Conservation (phyloP, 2,329 filamentous ascomycete species). For the Thelonectria discophora region DNA sequence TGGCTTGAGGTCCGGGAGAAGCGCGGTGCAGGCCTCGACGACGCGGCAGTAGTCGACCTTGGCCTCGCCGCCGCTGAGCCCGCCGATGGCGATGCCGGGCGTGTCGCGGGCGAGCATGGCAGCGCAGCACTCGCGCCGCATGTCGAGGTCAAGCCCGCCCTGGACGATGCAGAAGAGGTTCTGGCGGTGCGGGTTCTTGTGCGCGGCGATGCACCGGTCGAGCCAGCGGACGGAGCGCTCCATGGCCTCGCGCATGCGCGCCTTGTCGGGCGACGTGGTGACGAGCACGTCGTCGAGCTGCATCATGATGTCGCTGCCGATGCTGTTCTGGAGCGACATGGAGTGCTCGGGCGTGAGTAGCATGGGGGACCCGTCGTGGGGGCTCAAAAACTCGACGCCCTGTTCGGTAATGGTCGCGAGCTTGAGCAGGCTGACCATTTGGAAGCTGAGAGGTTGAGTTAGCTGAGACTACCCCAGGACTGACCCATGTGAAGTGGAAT, state of each 20-base stretch:
- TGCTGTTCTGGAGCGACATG: slow-evolving; percentile 93
- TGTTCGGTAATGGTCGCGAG: slow-evolving; percentile 95
- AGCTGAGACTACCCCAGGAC: slow-evolving; percentile 22
- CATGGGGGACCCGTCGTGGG: slow-evolving; percentile 95
- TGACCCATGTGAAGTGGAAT: slow-evolving; percentile 27
- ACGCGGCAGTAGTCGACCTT: slow-evolving; percentile 93
- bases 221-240: slow-evolving; percentile 93
- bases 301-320: slow-evolving; percentile 99
- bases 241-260: slow-evolving; percentile 94
- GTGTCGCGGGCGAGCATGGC: slow-evolving; percentile 93
- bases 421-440: slow-evolving; percentile 97
- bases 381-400: slow-evolving; percentile 94
- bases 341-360: slow-evolving; percentile 97
- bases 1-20: slow-evolving; percentile 92
- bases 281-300: slow-evolving; percentile 98
- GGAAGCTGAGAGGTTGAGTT: slow-evolving; percentile 72
- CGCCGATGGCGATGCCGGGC: slow-evolving; percentile 95
- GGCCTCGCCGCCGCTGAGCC: slow-evolving; percentile 92
- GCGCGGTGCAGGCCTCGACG: slow-evolving; percentile 82
- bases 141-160: slow-evolving; percentile 87
- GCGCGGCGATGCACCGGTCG: slow-evolving; percentile 91
- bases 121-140: slow-evolving; percentile 82
- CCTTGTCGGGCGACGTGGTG: slow-evolving; percentile 89
- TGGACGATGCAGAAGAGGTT: slow-evolving; percentile 99
- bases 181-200: slow-evolving; percentile 82